Evolutionary conservation across 169 alveolate species (phyloP).

Genomic region (Plasmodium berghei): DNA sequence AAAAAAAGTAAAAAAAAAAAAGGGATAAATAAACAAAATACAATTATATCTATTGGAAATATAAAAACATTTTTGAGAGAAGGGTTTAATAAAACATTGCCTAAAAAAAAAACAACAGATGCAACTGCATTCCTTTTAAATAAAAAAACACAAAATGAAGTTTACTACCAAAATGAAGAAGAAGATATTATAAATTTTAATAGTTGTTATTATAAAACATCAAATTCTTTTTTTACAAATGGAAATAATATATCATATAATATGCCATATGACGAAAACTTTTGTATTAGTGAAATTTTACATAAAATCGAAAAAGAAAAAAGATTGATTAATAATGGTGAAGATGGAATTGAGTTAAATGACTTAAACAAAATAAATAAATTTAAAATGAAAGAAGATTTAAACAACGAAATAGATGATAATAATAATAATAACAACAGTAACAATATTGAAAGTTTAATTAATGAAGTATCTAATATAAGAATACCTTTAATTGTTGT

Average conservation of each 20-base stretch:
- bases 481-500: conserved; percentile 45
- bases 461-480: not conserved
- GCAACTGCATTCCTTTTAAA: conserved; percentile 32
- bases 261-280: conserved; percentile 49
- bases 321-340: not conserved
- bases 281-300: conserved; percentile 38
- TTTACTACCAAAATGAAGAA: not conserved
- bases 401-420: not conserved
- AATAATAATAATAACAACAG: not conserved
- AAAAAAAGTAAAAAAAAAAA: not conserved
- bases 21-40: conserved; percentile 8
- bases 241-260: conserved; percentile 39
- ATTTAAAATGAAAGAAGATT: not conserved
- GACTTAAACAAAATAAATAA: not conserved
- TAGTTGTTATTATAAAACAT: conserved; percentile 30
- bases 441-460: too few relatives aligned
- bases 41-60: conserved; percentile 61
- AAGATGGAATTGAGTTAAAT: not conserved
- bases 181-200: conserved; percentile 18
- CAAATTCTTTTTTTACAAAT: conserved; percentile 17
- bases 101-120: conserved; percentile 24
- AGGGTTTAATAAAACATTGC: conserved; percentile 32
- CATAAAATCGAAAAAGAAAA: conserved; percentile 23
- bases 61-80: conserved; percentile 44
- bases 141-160: conserved; percentile 12